These are phyloP conservation scores for Eutrema heterophyllum DNA, from an alignment of 345 rosid species.

Conservation along the genomic window DNA sequence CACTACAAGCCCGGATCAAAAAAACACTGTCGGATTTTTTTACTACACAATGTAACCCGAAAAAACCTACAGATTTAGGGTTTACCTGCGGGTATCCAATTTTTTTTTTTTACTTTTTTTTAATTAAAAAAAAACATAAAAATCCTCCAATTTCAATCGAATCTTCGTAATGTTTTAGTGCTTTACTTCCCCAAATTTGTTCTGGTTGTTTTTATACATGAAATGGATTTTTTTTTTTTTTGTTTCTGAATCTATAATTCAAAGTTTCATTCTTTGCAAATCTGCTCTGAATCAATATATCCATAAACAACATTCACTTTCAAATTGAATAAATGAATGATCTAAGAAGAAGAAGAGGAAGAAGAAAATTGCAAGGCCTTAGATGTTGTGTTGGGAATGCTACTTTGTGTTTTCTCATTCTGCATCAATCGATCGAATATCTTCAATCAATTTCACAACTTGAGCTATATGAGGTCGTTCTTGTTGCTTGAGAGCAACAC, in stretches of 20 bases:
- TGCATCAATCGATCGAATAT: constrained; percentile 41
- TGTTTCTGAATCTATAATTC: not conserved
- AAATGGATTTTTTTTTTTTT: not conserved
- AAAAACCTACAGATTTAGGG: too few relatives aligned
- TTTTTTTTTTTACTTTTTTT: too few relatives aligned
- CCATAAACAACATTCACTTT: not conserved
- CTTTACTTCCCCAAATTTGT: not conserved
- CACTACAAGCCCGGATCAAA: too few relatives aligned
- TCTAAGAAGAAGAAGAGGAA: not conserved
- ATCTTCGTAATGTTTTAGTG: not conserved
- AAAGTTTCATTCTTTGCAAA: constrained; percentile 11
- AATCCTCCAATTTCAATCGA: constrained; percentile 4
- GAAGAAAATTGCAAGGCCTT: not conserved
- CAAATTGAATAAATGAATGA: constrained; percentile 8
- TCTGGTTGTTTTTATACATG: not conserved
- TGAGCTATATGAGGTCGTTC: constrained; percentile 57
- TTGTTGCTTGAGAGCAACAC: constrained; percentile 53
- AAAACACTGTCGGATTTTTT: too few relatives aligned
- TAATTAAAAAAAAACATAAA: too few relatives aligned
- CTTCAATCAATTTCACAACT: constrained; percentile 55
- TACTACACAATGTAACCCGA: too few relatives aligned
- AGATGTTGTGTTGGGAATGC: constrained; percentile 2
- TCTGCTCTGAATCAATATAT: not conserved
- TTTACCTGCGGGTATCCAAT: too few relatives aligned
- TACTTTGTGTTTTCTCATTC: constrained; percentile 44